Conservation (phyloP, 164 flowering plant species). For the Macadamia integrifolia region DNA sequence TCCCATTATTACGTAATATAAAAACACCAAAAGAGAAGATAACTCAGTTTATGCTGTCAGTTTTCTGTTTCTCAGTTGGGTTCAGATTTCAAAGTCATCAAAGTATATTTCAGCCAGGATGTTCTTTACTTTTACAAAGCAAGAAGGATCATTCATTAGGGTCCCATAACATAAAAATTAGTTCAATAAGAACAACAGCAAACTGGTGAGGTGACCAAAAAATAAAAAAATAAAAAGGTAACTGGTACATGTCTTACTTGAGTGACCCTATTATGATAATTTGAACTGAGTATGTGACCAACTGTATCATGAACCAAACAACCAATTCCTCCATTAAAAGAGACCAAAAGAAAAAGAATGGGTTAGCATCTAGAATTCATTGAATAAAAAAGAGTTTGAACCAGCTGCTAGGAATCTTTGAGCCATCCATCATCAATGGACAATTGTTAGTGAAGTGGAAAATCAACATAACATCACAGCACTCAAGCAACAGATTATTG, state of each 20-base stretch:
- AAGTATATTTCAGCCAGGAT: no score
- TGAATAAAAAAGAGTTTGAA: not conserved
- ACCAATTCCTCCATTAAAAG: conserved; percentile 68
- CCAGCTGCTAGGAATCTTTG: not conserved
- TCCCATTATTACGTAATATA: no score
- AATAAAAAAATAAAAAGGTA: not conserved
- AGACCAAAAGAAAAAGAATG: conserved; percentile 34
- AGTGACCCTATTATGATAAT: conserved; percentile 73
- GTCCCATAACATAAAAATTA: not conserved
- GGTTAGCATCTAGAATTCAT: not conserved
- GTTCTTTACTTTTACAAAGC: not conserved
- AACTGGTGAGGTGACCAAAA: no score
- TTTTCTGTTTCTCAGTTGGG: no score
- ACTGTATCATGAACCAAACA: conserved; percentile 76
- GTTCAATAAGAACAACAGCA: not conserved
- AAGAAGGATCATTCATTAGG: not conserved
- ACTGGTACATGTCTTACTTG: conserved; percentile 41
- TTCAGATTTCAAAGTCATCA: no score
- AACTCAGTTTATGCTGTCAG: no score
- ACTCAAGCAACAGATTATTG: no score
- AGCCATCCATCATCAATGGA: not conserved
- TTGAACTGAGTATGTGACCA: conserved; percentile 66
- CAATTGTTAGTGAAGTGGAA: not conserved
- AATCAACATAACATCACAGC: not conserved
- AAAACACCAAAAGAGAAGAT: no score